Evolutionary conservation across 2,329 filamentous ascomycete species (phyloP).

Genomic region (Pestalotiopsis sp.): DNA sequence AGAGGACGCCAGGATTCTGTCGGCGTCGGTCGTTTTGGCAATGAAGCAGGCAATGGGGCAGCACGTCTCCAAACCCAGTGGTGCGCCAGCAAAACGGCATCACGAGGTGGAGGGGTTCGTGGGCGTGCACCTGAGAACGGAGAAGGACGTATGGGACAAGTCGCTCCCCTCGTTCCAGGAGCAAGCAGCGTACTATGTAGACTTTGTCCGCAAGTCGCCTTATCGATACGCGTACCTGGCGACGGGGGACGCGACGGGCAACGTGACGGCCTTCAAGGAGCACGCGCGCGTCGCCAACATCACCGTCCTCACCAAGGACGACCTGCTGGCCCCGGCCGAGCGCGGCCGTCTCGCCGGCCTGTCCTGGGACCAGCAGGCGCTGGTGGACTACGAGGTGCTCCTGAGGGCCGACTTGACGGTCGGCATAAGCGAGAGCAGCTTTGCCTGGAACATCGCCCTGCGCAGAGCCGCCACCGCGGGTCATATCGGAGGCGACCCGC

Average conservation of each 20-base stretch:
- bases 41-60: conserved; percentile 27
- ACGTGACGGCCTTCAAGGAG: conserved; percentile 35
- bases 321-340: conserved; percentile 40
- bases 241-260: conserved; percentile 35
- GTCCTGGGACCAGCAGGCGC: conserved; percentile 48
- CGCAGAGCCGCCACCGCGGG: conserved; percentile 32
- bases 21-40: conserved; percentile 34
- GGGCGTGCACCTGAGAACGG: conserved; percentile 37
- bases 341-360: conserved; percentile 33
- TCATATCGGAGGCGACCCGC: conserved; percentile 3
- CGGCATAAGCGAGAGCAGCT: conserved; percentile 44
- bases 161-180: conserved; percentile 30
- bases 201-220: conserved; percentile 26
- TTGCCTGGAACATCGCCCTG: conserved; percentile 48
- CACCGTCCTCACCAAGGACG: conserved; percentile 41
- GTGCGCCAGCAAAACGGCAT: conserved; percentile 1
- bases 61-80: conserved; percentile 10
- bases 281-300: conserved; percentile 37
- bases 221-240: conserved; percentile 41
- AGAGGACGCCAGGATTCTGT: conserved; percentile 32
- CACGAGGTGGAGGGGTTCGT: conserved; percentile 29
- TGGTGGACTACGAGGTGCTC: conserved; percentile 53
- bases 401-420: conserved; percentile 41
- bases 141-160: conserved; percentile 25
- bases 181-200: conserved; percentile 33